phyloP scores from a whole-genome alignment of 2,329 filamentous ascomycete species.

The Penicillium sp. region DNA sequence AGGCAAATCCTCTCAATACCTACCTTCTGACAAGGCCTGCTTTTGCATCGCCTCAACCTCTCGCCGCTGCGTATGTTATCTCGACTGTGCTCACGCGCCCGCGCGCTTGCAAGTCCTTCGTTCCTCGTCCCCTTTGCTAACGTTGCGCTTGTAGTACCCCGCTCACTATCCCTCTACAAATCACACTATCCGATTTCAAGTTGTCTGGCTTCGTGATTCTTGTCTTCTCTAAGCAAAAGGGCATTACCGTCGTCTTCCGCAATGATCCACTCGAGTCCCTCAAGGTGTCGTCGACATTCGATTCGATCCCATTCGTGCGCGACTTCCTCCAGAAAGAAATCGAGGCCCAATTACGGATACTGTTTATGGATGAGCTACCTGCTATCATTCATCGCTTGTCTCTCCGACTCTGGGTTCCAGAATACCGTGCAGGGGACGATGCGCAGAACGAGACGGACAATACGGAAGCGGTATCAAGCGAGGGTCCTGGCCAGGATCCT shows the following conservation, averaged over 20 bases:
- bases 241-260: constrained; percentile 91
- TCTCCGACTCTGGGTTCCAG: constrained; percentile 82
- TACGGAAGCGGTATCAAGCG: constrained; percentile 38
- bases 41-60: constrained; percentile 87
- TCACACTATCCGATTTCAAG: constrained; percentile 92
- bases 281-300: constrained; percentile 97
- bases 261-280: constrained; percentile 97
- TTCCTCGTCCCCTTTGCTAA: constrained; percentile 7
- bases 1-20: constrained; percentile 96
- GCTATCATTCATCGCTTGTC: constrained; percentile 94
- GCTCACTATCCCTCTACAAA: constrained; percentile 94
- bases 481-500: constrained; percentile 71
- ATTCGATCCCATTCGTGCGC: constrained; percentile 96
- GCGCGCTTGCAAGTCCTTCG: neutral
- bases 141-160: constrained; percentile 56
- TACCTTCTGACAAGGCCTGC: constrained; percentile 86
- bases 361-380: constrained; percentile 97
- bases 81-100: neutral
- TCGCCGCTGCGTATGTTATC: constrained; percentile 68
- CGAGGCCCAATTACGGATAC: constrained; percentile 81
- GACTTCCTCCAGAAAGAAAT: constrained; percentile 97
- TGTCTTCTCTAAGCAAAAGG: constrained; percentile 96
- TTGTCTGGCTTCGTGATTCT: constrained; percentile 95
- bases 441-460: constrained; percentile 55
- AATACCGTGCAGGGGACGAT: constrained; percentile 69